These are phyloP conservation scores for Cornus suecica DNA, from an alignment of 148 eudicot genomes.

Conservation along the genomic window DNA sequence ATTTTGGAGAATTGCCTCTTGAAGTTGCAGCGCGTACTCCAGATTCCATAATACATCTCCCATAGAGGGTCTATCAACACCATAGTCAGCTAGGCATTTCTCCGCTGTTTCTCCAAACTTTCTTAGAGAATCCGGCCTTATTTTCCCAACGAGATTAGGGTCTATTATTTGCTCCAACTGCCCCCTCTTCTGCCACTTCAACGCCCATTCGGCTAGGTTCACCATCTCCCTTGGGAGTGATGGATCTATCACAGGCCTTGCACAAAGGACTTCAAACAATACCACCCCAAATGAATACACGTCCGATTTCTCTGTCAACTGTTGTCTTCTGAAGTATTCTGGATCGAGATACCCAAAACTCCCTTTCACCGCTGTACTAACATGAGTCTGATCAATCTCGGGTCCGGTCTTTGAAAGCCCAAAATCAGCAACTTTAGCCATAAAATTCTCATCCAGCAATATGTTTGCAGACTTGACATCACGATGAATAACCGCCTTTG, in stretches of 20 bases:
- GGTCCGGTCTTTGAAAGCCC: constrained; percentile 94
- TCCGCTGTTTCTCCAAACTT: constrained; percentile 90
- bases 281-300: constrained; percentile 96
- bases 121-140: constrained; percentile 71
- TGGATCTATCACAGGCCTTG: constrained; percentile 90
- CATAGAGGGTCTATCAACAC: constrained; percentile 91
- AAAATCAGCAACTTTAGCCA: constrained; percentile 96
- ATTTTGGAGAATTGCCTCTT: constrained; percentile 53
- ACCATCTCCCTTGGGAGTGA: constrained; percentile 85
- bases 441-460: constrained; percentile 69
- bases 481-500: constrained; percentile 87
- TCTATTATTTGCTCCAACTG: constrained; percentile 76
- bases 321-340: constrained; percentile 89
- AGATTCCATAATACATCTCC: constrained; percentile 96
- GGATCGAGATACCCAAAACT: constrained; percentile 97
- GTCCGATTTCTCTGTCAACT: constrained; percentile 89
- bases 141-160: constrained; percentile 49
- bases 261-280: constrained; percentile 82
- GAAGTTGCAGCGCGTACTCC: constrained; percentile 89
- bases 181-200: constrained; percentile 88
- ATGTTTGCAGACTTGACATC: constrained; percentile 97
- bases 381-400: constrained; percentile 89
- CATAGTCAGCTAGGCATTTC: constrained; percentile 89
- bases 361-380: constrained; percentile 94
- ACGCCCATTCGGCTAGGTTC: constrained; percentile 89